A percentile compares a stretch with the other conserved stretches of the same genome.
phyloP scores from a whole-genome alignment of 495 filamentous ascomycete genomes.

The Podospora anserina region DNA sequence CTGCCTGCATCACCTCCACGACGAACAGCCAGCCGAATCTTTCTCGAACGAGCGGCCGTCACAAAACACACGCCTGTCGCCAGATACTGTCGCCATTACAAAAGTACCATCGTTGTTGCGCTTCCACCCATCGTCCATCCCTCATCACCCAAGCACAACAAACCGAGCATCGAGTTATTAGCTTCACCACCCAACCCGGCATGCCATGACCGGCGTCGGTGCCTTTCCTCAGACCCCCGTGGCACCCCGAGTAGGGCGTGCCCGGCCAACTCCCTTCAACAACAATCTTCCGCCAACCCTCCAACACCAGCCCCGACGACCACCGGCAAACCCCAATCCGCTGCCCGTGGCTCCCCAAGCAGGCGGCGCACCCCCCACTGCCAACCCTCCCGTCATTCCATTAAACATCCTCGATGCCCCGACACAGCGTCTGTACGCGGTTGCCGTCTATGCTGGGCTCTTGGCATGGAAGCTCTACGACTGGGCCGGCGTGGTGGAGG shows the following conservation, averaged over 20 bases:
- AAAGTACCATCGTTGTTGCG: neutral
- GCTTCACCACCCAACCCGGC: constrained; percentile 32
- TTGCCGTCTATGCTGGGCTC: constrained; percentile 68
- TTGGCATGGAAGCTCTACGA: constrained; percentile 82
- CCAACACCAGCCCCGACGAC: constrained; percentile 5
- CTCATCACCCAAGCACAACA: neutral
- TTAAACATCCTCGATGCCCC: constrained; percentile 76
- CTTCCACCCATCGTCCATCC: neutral
- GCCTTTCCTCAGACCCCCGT: constrained; percentile 44
- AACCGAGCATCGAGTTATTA: neutral
- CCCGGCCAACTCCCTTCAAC: constrained; percentile 9
- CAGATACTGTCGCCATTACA: neutral
- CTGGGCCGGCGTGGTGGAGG: constrained; percentile 66
- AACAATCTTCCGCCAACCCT: constrained; percentile 6
- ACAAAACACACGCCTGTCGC: neutral
- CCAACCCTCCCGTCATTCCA: constrained; percentile 65
- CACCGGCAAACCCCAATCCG: constrained; percentile 6
- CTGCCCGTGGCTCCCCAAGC: constrained; percentile 41
- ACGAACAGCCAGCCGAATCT: constrained; percentile 8
- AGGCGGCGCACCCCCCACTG: constrained; percentile 23
- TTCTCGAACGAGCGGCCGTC: neutral
- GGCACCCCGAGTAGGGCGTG: constrained; percentile 23
- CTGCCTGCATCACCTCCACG: neutral
- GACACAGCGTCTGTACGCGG: constrained; percentile 79
- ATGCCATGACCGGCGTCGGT: constrained; percentile 50